A percentile compares a stretch with the other conserved stretches of the same genome.
Conservation (phyloP, 1,284 basidiomycete species). For the Moniliella sp. region DNA sequence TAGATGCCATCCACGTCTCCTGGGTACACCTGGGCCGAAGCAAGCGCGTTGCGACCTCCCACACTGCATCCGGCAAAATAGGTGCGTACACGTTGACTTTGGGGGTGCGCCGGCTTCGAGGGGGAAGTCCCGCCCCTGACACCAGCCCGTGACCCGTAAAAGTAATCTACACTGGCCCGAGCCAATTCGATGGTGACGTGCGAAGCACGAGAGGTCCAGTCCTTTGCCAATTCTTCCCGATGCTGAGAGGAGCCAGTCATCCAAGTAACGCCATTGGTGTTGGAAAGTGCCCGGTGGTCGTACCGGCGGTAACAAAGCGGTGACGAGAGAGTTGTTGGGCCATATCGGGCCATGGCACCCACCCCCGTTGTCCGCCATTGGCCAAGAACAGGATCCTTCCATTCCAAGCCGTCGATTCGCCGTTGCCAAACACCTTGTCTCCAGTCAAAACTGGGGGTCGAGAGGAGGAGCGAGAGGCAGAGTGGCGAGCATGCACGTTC, state of each 20-base stretch:
- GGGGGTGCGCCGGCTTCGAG: no score
- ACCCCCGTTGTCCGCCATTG: conserved; percentile 7
- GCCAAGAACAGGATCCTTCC: conserved; percentile 5
- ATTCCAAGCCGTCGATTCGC: conserved; percentile 6
- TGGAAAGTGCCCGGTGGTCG: conserved; percentile 5
- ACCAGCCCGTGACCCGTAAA: conserved; percentile 5
- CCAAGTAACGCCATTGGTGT: conserved; percentile 2
- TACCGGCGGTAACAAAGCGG: conserved; percentile 5
- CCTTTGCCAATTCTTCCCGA: no score
- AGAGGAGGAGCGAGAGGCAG: no score
- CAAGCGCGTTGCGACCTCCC: conserved; percentile 23
- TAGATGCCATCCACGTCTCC: conserved; percentile 31
- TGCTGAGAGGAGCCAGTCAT: conserved; percentile 5
- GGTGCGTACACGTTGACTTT: not conserved
- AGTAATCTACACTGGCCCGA: conserved; percentile 3
- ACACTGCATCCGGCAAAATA: conserved; percentile 20
- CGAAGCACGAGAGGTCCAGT: conserved; percentile 3
- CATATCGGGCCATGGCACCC: conserved; percentile 3
- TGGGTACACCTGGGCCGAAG: conserved; percentile 12
- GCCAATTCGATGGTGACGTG: conserved; percentile 4
- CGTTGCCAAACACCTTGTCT: no score
- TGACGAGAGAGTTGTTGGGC: conserved; percentile 4
- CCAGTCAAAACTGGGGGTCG: no score
- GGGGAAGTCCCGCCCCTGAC: no score
- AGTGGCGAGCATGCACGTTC: no score